Conservation (phyloP, 208 protist genomes). For the Leishmania amazonensis region DNA sequence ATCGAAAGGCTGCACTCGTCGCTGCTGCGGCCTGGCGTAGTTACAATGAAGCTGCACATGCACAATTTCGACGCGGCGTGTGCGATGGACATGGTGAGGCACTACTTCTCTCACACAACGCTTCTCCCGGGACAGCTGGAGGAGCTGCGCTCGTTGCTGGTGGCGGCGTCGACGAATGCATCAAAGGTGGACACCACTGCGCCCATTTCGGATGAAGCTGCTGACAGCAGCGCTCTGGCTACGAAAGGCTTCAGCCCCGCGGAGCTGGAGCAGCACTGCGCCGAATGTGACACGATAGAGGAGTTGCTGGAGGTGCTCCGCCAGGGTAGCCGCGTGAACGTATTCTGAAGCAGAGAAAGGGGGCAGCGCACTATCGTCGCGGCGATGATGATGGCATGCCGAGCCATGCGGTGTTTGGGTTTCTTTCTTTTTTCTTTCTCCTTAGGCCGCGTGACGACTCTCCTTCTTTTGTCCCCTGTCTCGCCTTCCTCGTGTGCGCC, state of each 20-base stretch:
- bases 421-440: slow-evolving; percentile 6
- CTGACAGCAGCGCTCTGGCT: neutral
- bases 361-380: neutral
- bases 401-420: neutral
- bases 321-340: slow-evolving; percentile 54
- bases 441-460: neutral
- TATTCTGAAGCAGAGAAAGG: slow-evolving; percentile 38
- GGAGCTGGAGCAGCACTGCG: slow-evolving; percentile 89
- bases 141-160: slow-evolving; percentile 22
- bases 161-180: slow-evolving; percentile 6
- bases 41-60: slow-evolving; percentile 92
- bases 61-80: slow-evolving; percentile 72
- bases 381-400: neutral
- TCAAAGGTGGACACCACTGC: slow-evolving; percentile 23
- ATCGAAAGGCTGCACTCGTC: slow-evolving; percentile 87
- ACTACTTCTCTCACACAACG: slow-evolving; percentile 67
- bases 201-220: neutral
- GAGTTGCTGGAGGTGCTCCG: slow-evolving; percentile 59
- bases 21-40: slow-evolving; percentile 84
- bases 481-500: slow-evolving; percentile 4
- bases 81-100: slow-evolving; percentile 74
- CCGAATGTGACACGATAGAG: slow-evolving; percentile 77
- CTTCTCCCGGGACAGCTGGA: slow-evolving; percentile 24
- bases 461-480: neutral
- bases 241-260: slow-evolving; percentile 67